phyloP scores from a whole-genome alignment of 441 rosid species.

The Dalechampia spathulata region DNA sequence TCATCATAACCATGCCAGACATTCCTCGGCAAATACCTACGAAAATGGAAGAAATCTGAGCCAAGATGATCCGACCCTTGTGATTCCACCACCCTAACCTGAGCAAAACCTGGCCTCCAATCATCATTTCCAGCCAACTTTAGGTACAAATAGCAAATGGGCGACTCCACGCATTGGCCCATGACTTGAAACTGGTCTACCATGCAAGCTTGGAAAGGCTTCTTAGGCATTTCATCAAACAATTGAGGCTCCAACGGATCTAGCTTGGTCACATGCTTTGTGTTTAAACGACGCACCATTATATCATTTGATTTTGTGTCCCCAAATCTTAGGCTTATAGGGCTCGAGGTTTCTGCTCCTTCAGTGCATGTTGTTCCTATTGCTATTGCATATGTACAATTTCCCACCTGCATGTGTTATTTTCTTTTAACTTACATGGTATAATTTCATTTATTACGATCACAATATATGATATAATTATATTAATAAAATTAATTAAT shows the following conservation, averaged over 20 bases:
- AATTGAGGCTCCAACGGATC: conserved; percentile 38
- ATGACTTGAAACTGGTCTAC: conserved; percentile 34
- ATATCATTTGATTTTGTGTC: conserved; percentile 36
- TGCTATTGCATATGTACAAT: conserved; percentile 41
- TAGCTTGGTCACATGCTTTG: conserved; percentile 25
- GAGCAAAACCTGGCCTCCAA: conserved; percentile 50
- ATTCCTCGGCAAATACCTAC: conserved; percentile 33
- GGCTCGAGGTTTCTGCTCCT: conserved; percentile 39
- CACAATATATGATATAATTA: too few relatives aligned
- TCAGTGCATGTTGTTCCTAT: conserved; percentile 40
- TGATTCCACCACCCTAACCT: conserved; percentile 25
- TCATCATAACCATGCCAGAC: conserved; percentile 46
- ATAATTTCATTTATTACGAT: too few relatives aligned
- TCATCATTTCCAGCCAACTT: conserved; percentile 35
- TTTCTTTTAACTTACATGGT: too few relatives aligned
- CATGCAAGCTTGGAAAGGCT: conserved; percentile 41
- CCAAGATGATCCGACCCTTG: conserved; percentile 24
- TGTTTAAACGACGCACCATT: conserved; percentile 30
- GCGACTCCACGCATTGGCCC: conserved; percentile 34
- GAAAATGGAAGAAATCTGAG: conserved; percentile 36
- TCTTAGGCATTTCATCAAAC: conserved; percentile 27
- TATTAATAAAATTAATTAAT: too few relatives aligned
- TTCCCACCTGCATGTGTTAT: conserved; percentile 14
- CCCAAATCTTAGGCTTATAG: conserved; percentile 41
- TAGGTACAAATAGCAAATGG: conserved; percentile 39